Percentiles rank a stretch among this genome's conserved stretches.
Conservation (phyloP, 2,329 filamentous ascomycete species). For the Trichoderma pleuroti region DNA sequence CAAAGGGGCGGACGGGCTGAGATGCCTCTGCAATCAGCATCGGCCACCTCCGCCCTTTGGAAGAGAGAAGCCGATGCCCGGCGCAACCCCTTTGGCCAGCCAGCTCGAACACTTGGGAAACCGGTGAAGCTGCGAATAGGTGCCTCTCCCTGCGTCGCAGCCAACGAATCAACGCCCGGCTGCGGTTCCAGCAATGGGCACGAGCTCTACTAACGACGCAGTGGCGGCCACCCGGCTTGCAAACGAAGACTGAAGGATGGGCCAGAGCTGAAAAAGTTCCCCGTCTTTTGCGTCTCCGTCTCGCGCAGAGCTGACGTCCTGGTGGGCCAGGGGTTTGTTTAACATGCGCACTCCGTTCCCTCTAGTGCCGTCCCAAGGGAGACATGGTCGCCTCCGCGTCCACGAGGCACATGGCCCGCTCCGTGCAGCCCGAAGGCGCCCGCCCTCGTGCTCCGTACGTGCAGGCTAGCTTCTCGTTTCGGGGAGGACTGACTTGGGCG, state of each 20-base stretch:
- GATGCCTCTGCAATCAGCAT: not conserved
- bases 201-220: not conserved
- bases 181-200: not conserved
- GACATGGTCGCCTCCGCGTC: conserved; percentile 3
- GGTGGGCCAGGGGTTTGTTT: conserved; percentile 16
- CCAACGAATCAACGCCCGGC: conserved; percentile 1
- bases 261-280: conserved; percentile 16
- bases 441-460: not conserved
- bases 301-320: conserved; percentile 15
- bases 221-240: conserved; percentile 13
- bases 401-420: conserved; percentile 18
- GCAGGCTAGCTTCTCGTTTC: not conserved
- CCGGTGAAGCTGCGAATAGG: not conserved
- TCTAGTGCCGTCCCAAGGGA: conserved; percentile 5
- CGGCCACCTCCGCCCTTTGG: not conserved
- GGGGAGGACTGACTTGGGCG: not conserved
- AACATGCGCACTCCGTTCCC: conserved; percentile 10
- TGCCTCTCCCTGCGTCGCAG: not conserved
- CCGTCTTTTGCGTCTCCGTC: not conserved
- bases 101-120: not conserved
- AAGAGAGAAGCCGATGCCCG: not conserved
- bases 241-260: conserved; percentile 8
- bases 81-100: not conserved
- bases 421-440: conserved; percentile 14
- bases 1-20: not conserved